These are phyloP conservation scores for Musa troglodytarum DNA, from an alignment of 176 grass and related monocot genomes.

Conservation along the genomic window DNA sequence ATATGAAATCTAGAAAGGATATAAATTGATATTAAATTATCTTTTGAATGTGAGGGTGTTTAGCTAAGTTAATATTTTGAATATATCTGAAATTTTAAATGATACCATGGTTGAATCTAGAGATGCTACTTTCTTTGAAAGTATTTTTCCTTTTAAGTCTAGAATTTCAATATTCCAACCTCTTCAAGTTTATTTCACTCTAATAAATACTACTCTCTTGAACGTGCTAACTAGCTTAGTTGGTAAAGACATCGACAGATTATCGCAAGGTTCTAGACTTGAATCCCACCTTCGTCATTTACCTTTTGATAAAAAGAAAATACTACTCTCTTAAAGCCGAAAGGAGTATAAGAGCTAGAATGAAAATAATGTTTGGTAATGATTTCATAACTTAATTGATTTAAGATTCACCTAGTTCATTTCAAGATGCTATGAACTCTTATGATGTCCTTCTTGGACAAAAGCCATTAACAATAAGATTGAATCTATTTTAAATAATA, in stretches of 20 bases:
- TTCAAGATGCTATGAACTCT: background rate
- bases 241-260: no score
- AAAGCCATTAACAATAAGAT: background rate
- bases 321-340: no score
- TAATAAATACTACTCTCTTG: background rate
- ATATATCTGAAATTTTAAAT: background rate
- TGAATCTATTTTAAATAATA: background rate
- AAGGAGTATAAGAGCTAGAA: background rate
- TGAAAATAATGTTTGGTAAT: background rate
- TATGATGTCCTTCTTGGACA: background rate
- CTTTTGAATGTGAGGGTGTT: no score
- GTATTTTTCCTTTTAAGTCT: background rate
- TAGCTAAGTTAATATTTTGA: no score
- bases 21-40: no score
- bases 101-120: background rate
- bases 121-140: background rate
- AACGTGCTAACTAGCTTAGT: no score
- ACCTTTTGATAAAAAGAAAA: no score
- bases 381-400: background rate
- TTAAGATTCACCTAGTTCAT: background rate
- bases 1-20: constrained; percentile 14
- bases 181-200: background rate
- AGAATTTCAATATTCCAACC: background rate
- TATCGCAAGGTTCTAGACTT: background rate
- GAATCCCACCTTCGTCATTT: background rate